Evolutionary conservation across 2,329 filamentous ascomycete species (phyloP).

Genomic region (Daldinia sp.): DNA sequence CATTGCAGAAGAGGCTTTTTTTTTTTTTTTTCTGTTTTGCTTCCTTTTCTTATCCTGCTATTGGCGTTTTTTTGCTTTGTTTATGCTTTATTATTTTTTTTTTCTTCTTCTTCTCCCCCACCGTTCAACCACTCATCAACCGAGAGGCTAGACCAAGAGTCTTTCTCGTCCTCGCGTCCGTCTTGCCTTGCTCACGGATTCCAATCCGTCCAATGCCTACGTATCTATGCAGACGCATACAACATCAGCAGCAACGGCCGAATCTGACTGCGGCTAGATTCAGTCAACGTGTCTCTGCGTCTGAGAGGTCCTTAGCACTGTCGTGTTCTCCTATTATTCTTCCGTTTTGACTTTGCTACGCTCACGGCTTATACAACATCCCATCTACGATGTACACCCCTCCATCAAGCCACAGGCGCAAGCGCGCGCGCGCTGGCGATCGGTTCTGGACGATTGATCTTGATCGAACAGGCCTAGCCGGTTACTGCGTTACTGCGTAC

Average conservation of each 20-base stretch:
- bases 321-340: conserved; percentile 39
- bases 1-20: conserved; percentile 21
- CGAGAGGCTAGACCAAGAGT: not conserved
- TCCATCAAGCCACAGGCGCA: conserved; percentile 38
- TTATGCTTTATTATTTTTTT: conserved; percentile 17
- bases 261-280: conserved; percentile 43
- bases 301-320: conserved; percentile 37
- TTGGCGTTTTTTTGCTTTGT: conserved; percentile 5
- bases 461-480: conserved; percentile 39
- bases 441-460: conserved; percentile 42
- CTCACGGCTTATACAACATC: conserved; percentile 13
- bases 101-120: not conserved
- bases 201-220: conserved; percentile 33
- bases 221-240: conserved; percentile 42
- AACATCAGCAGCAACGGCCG: conserved; percentile 36
- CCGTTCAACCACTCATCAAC: not conserved
- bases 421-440: conserved; percentile 37
- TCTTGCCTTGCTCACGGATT: conserved; percentile 18
- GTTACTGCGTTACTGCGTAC: conserved; percentile 27
- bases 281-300: conserved; percentile 43
- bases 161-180: conserved; percentile 4
- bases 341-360: conserved; percentile 27
- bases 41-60: not conserved
- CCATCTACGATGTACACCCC: conserved; percentile 10
- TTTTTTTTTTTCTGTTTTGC: not conserved